phyloP scores from a whole-genome alignment of 768 basidiomycete species.

The Leccinum aurantiacum region DNA sequence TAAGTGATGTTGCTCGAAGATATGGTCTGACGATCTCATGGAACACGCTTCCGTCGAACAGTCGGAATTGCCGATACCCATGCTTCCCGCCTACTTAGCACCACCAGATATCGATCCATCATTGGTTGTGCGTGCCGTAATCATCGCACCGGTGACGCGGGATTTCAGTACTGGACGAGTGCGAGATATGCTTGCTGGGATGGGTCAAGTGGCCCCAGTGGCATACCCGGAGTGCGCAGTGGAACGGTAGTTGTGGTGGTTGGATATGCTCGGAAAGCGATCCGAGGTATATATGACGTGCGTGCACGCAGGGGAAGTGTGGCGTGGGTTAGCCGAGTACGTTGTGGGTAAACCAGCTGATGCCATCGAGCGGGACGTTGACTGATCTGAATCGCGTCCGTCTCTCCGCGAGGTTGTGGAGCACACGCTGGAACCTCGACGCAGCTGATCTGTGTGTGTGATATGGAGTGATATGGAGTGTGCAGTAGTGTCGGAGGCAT shows the following conservation, averaged over 20 bases:
- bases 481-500: conserved; percentile 2
- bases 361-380: conserved; percentile 4
- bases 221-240: conserved; percentile 22
- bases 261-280: conserved; percentile 15
- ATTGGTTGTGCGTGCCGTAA: conserved; percentile 54
- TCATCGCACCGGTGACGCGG: conserved; percentile 42
- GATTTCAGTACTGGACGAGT: conserved; percentile 42
- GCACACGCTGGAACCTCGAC: conserved; percentile 31
- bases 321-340: conserved; percentile 29
- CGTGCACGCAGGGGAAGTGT: conserved; percentile 18
- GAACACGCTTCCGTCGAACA: conserved; percentile 22
- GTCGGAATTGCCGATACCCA: conserved; percentile 43
- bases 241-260: background rate
- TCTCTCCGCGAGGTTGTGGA: conserved; percentile 29
- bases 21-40: conserved; percentile 16
- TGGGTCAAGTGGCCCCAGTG: conserved; percentile 21
- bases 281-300: conserved; percentile 25
- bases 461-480: conserved; percentile 13
- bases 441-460: conserved; percentile 24
- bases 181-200: conserved; percentile 22
- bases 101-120: conserved; percentile 42
- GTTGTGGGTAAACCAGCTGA: conserved; percentile 22
- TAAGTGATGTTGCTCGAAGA: conserved; percentile 29
- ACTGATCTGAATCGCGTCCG: conserved; percentile 17
- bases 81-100: conserved; percentile 40